phyloP scores from a whole-genome alignment of 1,284 basidiomycete genomes.

The Tilletia setariae region DNA sequence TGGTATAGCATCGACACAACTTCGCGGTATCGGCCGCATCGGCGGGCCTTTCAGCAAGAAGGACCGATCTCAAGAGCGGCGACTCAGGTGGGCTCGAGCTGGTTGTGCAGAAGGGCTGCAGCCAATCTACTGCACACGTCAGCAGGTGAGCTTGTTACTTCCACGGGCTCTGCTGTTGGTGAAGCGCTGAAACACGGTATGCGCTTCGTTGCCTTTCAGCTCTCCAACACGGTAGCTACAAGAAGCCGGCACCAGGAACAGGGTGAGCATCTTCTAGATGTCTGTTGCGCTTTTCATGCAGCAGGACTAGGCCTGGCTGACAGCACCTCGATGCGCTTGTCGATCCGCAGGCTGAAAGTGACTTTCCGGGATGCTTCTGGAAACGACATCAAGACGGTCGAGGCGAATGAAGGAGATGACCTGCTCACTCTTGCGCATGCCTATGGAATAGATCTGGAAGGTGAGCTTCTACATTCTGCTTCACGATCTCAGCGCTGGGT shows the following conservation, averaged over 20 bases:
- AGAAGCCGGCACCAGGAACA: constrained; percentile 62
- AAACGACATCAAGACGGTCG: constrained; percentile 74
- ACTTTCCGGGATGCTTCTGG: constrained; percentile 88
- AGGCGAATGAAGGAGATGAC: constrained; percentile 91
- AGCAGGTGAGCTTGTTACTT: neutral
- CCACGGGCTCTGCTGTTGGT: no score
- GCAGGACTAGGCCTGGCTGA: neutral
- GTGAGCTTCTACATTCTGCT: constrained; percentile 57
- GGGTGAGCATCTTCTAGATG: constrained; percentile 54
- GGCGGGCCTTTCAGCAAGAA: neutral
- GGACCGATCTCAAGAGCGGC: neutral
- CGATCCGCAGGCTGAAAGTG: constrained; percentile 66
- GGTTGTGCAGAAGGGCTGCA: neutral
- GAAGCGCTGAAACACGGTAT: neutral
- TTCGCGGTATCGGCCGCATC: neutral
- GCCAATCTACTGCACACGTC: neutral
- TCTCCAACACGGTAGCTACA: constrained; percentile 59
- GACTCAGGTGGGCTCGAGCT: neutral
- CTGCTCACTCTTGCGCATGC: constrained; percentile 87
- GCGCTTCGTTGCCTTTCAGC: constrained; percentile 23
- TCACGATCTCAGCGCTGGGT: neutral
- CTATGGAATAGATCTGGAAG: constrained; percentile 95
- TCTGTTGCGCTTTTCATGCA: constrained; percentile 53
- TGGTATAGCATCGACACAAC: no score
- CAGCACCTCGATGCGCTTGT: neutral